Conservation (phyloP, 2,329 filamentous ascomycete species). For the Coniochaeta pulveracea region DNA sequence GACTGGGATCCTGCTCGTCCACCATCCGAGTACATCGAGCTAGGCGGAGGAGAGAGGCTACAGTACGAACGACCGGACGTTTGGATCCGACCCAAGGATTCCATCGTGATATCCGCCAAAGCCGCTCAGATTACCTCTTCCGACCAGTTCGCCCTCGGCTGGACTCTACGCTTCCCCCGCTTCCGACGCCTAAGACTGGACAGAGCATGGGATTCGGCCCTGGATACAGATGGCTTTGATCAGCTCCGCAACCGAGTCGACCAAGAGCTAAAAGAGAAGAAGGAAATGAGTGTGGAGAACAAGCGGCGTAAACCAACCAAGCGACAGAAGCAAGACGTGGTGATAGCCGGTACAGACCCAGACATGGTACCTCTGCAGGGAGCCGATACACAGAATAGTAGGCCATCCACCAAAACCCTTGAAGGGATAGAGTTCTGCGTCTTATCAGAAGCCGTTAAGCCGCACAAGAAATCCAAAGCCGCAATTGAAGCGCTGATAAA, state of each 20-base stretch:
- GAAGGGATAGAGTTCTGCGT: constrained; percentile 71
- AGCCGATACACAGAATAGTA: constrained; percentile 37
- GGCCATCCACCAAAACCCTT: constrained; percentile 50
- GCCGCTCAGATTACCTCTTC: constrained; percentile 67
- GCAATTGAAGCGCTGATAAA: constrained; percentile 77
- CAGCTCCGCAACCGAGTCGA: constrained; percentile 59
- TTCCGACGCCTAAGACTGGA: constrained; percentile 77
- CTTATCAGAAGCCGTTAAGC: constrained; percentile 61
- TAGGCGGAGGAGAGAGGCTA: constrained; percentile 60
- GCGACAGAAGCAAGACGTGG: constrained; percentile 55
- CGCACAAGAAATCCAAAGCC: constrained; percentile 62
- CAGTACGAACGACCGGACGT: constrained; percentile 76
- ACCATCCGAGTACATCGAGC: constrained; percentile 66
- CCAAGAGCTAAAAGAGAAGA: constrained; percentile 59
- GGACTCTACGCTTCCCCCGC: constrained; percentile 82
- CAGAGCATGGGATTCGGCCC: constrained; percentile 69
- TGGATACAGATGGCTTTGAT: constrained; percentile 69
- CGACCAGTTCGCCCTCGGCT: constrained; percentile 63
- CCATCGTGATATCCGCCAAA: constrained; percentile 79
- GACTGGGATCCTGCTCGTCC: constrained; percentile 72
- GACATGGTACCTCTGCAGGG: constrained; percentile 22
- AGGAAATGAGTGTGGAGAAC: constrained; percentile 65
- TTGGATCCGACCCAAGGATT: constrained; percentile 87
- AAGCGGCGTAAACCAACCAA: constrained; percentile 43
- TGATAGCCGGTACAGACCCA: constrained; percentile 61